Evolutionary conservation across 805 yeast species (phyloP).

Genomic region (Schizosaccharomyces lindneri): DNA sequence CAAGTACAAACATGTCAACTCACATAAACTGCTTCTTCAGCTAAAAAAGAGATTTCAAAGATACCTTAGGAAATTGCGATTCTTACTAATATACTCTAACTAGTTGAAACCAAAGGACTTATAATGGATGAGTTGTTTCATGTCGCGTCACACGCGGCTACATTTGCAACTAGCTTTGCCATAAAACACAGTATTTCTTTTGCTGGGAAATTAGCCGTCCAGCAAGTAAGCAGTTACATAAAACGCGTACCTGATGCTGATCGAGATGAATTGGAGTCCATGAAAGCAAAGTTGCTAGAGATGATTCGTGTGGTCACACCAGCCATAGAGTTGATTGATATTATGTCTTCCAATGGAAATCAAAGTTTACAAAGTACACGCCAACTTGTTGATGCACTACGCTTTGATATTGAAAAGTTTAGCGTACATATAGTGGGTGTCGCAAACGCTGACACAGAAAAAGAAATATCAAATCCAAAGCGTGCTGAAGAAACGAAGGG

Average conservation of each 20-base stretch:
- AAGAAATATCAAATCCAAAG: slow-evolving; percentile 8
- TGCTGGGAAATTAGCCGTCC: not conserved
- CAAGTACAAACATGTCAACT: no score
- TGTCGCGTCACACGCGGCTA: slow-evolving; percentile 3
- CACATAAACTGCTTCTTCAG: no score
- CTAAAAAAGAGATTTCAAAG: no score
- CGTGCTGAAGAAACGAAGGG: slow-evolving; percentile 13
- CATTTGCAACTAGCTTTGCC: slow-evolving; percentile 3
- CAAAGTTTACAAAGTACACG: slow-evolving; percentile 31
- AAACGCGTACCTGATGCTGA: not conserved
- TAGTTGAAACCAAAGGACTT: not conserved
- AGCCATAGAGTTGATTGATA: slow-evolving; percentile 41
- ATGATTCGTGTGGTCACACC: slow-evolving; percentile 36
- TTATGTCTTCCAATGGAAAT: slow-evolving; percentile 36
- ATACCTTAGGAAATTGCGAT: no score
- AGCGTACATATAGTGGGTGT: slow-evolving; percentile 24
- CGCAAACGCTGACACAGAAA: slow-evolving; percentile 12
- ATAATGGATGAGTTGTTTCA: slow-evolving; percentile 4
- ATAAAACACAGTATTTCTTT: not conserved
- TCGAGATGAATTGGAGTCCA: slow-evolving; percentile 14
- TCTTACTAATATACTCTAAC: no score
- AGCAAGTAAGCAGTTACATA: not conserved
- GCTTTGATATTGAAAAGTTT: slow-evolving; percentile 31
- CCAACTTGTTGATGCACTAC: slow-evolving; percentile 28
- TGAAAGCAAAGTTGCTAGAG: slow-evolving; percentile 24